Percentiles rank a stretch among this genome's conserved stretches.
phyloP scores from a whole-genome alignment of 176 grass and related monocot genomes.

The Alopecurus myosuroides region DNA sequence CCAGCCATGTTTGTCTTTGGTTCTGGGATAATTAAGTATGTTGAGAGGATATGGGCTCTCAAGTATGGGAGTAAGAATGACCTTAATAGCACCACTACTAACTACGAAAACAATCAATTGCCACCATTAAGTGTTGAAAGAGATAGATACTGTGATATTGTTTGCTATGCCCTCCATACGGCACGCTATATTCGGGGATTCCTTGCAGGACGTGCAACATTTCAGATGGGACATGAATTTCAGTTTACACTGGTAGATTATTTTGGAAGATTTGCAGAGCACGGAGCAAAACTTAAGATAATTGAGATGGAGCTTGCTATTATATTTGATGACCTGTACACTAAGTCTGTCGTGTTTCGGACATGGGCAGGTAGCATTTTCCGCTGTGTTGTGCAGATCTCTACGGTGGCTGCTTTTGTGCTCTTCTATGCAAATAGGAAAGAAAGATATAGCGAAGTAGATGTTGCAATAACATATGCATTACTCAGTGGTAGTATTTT shows the following conservation, averaged over 20 bases:
- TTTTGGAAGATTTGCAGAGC: background rate
- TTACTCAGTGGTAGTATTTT: background rate
- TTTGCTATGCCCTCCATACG: background rate
- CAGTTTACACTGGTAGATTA: background rate
- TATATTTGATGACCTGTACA: constrained; percentile 8
- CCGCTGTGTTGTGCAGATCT: background rate
- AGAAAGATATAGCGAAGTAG: background rate
- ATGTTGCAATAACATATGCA: background rate
- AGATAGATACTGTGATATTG: background rate
- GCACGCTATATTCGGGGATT: background rate
- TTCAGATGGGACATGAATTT: background rate
- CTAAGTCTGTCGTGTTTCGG: background rate
- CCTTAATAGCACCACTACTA: background rate
- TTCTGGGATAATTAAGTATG: background rate
- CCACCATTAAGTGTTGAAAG: background rate
- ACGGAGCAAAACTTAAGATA: background rate
- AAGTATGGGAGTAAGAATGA: background rate
- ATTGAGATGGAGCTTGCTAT: background rate
- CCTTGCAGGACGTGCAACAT: background rate
- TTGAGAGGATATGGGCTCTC: too few species aligned
- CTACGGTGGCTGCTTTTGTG: background rate
- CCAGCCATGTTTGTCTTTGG: background rate
- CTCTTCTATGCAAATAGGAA: background rate
- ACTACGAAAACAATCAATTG: background rate
- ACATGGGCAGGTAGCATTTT: background rate